Evolutionary conservation across 1,284 basidiomycete species (phyloP), one percentile per base, ranked within the genome.

Genomic region (Hymenochaete sp.): DNA sequence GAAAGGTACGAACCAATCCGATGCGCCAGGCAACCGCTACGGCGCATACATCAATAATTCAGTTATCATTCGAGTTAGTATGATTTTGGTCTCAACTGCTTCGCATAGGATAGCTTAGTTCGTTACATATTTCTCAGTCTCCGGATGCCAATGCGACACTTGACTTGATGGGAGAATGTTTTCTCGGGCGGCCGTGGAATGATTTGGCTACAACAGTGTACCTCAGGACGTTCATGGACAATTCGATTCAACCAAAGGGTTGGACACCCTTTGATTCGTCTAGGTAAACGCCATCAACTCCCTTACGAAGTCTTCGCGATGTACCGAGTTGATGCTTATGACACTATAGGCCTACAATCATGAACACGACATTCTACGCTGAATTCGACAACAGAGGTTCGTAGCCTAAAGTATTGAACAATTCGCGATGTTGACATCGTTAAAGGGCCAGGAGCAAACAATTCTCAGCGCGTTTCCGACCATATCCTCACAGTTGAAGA

Each of bases 161-260:
- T 0, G 59, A 66, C 10, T 77, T 74, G 1, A 52, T 57, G 2
- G 63, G 64, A 3, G 56, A 57, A 3, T 80, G 78, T 53, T 79
- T 67, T 56, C 62, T 80, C 9, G 75, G 76, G 10, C 70, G 79
- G 1, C 78, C 79, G 0, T 82, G 79, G 79, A 79, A 79, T 54
- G 66, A 73, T 44, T 57, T 76, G 8, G 72, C 79, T 0, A 68
- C 70, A 0, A 71, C 73, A 0, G 71, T 81, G 0, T 81, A 63
- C 51, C 55, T 78, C 2, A 58, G 58, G 4, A 78, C 68, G 1
- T 72, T 67, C 52, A 82, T 82, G 79, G 79, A 81, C 44, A 64
- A 73, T 2, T 76, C 68, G 49, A 67, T 82, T 35, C 44, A 62
- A 6, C 68, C 75, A 0, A 62, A 55, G 9, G 77, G 79, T 1